Evolutionary conservation across 345 rosid genomes (phyloP), one percentile per base, ranked within the genome.

Genomic region (Eucalyptus cladocalyx): DNA sequence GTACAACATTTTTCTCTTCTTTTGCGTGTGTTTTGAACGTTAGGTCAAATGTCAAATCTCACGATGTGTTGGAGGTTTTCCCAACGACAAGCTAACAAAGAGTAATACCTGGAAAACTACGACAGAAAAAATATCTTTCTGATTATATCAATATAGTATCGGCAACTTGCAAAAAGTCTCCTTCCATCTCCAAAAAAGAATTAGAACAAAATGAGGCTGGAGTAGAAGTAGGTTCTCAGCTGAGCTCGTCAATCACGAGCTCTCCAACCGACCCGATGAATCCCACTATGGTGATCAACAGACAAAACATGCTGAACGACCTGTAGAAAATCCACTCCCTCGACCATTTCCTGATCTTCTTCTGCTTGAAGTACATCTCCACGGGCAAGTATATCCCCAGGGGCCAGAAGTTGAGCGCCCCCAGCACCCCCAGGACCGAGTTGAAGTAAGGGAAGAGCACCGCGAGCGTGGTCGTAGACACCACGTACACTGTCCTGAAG

Each of bases 371-470:
- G 89, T 94, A 94, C 97, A 97, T 96, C 88, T 94, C 94, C 90
- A 96, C 94, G 0, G 99, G 99, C 81, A 96, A 96, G 92, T 96
- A 94, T 88, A 96, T 95, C 7, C 95, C 89, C 62, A 96, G 90
- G 6, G 99, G 98, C 98, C 97, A 96, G 72, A 96, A 97, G 50
- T 90, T 93, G 48, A 96, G n/a, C 21, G 95, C 99, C 50, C 97
- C 99, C 42, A 96, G 62, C 43, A 94, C 90, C 65, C 98, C 99
- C 12, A 97, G 58, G 40, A 96, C 95, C 89, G 96, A 95, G 92
- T 97, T 96, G 95, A 97, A 97, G 93, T 95, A 96, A 9, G 99
- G 98, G 91, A 97, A 97, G 65, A 93, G 8, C 85, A 95, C 89
- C 11, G 96, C 93, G 15, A 96, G 89, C 8, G 60, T 90, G 2